A percentile compares a stretch with the other conserved stretches of the same genome.
Conservation (phyloP, 2,329 filamentous ascomycete genomes). For the Pseudopyrenochaeta lycopersici region DNA sequence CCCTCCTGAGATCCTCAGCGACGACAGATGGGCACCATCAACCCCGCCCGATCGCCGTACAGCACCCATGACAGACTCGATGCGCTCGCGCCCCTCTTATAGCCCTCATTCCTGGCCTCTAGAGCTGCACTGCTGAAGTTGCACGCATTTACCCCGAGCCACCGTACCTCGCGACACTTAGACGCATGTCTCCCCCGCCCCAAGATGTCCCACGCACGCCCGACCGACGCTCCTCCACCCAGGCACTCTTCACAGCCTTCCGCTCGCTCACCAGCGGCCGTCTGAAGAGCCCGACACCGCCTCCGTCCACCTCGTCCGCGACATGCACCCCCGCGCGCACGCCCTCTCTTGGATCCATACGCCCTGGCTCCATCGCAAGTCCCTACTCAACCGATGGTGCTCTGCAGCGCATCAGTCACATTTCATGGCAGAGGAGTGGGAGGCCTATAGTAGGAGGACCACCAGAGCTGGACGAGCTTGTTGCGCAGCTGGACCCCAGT, state of each 20-base stretch:
- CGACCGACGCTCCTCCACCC: slow-evolving; percentile 50
- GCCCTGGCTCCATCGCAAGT: slow-evolving; percentile 31
- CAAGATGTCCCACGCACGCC: slow-evolving; percentile 49
- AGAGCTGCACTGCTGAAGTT: slow-evolving; percentile 1
- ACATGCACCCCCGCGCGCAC: slow-evolving; percentile 42
- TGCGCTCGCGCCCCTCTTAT: slow-evolving; percentile 24
- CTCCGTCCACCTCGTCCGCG: slow-evolving; percentile 41
- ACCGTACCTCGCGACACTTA: slow-evolving; percentile 8
- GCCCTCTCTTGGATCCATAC: slow-evolving; percentile 34
- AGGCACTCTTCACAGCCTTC: slow-evolving; percentile 50
- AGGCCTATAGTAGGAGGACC: slow-evolving; percentile 46
- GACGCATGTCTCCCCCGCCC: slow-evolving; percentile 50
- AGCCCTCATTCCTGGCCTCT: slow-evolving; percentile 8
- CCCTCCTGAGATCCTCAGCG: slow-evolving; percentile 1
- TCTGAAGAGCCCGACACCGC: slow-evolving; percentile 44
- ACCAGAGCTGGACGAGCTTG: slow-evolving; percentile 43
- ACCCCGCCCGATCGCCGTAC: slow-evolving; percentile 23
- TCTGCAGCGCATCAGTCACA: slow-evolving; percentile 37
- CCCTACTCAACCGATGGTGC: slow-evolving; percentile 35
- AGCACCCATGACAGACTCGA: slow-evolving; percentile 27
- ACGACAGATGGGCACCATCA: slow-evolving; percentile 23
- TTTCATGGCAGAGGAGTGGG: slow-evolving; percentile 22
- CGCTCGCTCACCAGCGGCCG: slow-evolving; percentile 46
- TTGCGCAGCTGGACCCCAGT: slow-evolving; percentile 40
- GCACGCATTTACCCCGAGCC: slow-evolving; percentile 1